phyloP scores from a whole-genome alignment of 73 alveolate species.

The Stentor coeruleus region DNA sequence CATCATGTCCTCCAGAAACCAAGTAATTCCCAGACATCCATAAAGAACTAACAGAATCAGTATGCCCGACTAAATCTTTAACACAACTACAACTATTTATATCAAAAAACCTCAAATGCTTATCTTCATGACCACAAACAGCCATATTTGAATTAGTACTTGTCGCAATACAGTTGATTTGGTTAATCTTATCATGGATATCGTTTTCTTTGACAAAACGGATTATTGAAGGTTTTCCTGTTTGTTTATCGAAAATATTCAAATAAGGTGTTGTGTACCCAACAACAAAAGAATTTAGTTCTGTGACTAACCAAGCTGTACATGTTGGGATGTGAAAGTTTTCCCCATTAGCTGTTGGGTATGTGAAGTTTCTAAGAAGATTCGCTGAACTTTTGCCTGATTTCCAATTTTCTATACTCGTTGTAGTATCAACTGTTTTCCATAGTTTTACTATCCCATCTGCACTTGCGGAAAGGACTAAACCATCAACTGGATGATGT shows the following conservation, averaged over 20 bases:
- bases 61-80: slow-evolving; percentile 26
- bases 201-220: slow-evolving; percentile 20
- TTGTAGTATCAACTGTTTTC: slow-evolving; percentile 14
- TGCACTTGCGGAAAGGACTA: slow-evolving; percentile 34
- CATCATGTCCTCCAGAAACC: slow-evolving; percentile 29
- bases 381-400: background rate
- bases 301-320: slow-evolving; percentile 22
- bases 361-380: background rate
- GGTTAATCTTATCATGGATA: slow-evolving; percentile 14
- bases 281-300: slow-evolving; percentile 25
- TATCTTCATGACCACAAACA: slow-evolving; percentile 51
- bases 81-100: background rate
- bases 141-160: slow-evolving; percentile 26
- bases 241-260: slow-evolving; percentile 29
- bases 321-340: slow-evolving; percentile 35
- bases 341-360: no score
- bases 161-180: slow-evolving; percentile 19
- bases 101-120: slow-evolving; percentile 37
- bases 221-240: slow-evolving; percentile 21
- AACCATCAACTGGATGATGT: slow-evolving; percentile 7
- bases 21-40: slow-evolving; percentile 19
- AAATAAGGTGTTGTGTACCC: slow-evolving; percentile 28
- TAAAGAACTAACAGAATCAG: slow-evolving; percentile 33
- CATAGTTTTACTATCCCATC: slow-evolving; percentile 32
- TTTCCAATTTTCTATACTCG: no score